A percentile compares a stretch with the other conserved stretches of the same genome.
phyloP scores from a whole-genome alignment of 2,329 filamentous ascomycete genomes.

The Aspergillus terreus region DNA sequence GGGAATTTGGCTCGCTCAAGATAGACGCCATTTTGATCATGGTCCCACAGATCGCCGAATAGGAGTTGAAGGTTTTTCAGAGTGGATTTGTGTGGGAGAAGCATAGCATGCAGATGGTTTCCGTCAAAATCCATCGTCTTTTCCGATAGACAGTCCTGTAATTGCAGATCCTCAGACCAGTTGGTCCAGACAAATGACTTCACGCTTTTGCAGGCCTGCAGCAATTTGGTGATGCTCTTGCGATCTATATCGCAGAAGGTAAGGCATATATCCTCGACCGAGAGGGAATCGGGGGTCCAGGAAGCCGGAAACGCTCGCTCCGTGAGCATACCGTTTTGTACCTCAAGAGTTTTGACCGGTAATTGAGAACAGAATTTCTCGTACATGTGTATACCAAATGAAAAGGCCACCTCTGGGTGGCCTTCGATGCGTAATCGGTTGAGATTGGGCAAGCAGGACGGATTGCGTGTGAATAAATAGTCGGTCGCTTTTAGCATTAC shows the following conservation, averaged over 20 bases:
- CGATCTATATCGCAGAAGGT: conserved; percentile 10
- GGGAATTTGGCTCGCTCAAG: conserved; percentile 9
- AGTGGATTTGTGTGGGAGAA: conserved; percentile 17
- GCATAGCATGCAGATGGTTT: conserved; percentile 10
- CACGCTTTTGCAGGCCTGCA: conserved; percentile 13
- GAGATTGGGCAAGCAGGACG: conserved; percentile 14
- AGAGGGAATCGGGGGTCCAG: conserved; percentile 8
- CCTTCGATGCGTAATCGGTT: conserved; percentile 9
- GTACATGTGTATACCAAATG: conserved; percentile 10
- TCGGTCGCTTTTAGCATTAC: conserved; percentile 4
- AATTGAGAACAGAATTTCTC: conserved; percentile 11
- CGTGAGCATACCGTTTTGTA: conserved; percentile 15
- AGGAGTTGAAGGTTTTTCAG: conserved; percentile 15
- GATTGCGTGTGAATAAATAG: conserved; percentile 9
- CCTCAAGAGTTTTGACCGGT: conserved; percentile 1
- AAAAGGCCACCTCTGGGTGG: not conserved
- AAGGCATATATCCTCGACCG: conserved; percentile 7
- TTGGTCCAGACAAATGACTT: conserved; percentile 12
- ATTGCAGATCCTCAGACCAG: conserved; percentile 4
- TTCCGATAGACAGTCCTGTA: not conserved
- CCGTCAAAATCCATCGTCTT: conserved; percentile 11
- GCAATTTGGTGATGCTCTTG: conserved; percentile 8
- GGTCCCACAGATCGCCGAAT: not conserved
- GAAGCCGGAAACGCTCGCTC: conserved; percentile 6
- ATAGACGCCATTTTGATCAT: not conserved